Conservation (phyloP, 176 grass and related monocot species). For the Coix lacrymajobi region DNA sequence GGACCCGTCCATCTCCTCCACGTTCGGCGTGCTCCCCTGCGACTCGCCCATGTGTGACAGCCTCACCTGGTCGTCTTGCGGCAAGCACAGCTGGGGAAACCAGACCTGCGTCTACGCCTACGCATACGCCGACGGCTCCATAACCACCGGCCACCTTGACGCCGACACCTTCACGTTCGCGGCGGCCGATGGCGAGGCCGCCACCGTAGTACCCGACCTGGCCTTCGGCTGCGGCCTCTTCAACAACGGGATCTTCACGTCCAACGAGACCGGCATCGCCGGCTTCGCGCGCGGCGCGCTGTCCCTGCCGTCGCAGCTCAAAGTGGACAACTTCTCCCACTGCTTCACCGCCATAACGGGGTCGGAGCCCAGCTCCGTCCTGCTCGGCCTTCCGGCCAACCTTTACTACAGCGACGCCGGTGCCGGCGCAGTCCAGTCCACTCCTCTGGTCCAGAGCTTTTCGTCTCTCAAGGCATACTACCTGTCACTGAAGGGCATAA, state of each 20-base stretch:
- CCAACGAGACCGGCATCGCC: constrained; percentile 39
- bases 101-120: constrained; percentile 11
- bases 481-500: constrained; percentile 41
- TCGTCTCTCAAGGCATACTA: constrained; percentile 3
- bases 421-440: background rate
- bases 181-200: background rate
- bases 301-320: constrained; percentile 48
- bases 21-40: constrained; percentile 28
- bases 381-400: constrained; percentile 21
- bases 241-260: constrained; percentile 23
- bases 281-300: constrained; percentile 24
- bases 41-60: background rate
- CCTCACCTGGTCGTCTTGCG: background rate
- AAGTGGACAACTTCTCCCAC: constrained; percentile 37
- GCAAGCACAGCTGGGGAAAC: constrained; percentile 5
- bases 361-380: constrained; percentile 13
- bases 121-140: constrained; percentile 9
- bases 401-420: constrained; percentile 2
- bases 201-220: constrained; percentile 1
- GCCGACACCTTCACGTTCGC: constrained; percentile 35
- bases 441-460: constrained; percentile 9
- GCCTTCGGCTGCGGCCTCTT: constrained; percentile 35
- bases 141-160: constrained; percentile 20
- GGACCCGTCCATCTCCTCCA: constrained; percentile 11
- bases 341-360: constrained; percentile 36